Conservation (phyloP, 2,329 filamentous ascomycete species). For the Colletotrichum truncatum region DNA sequence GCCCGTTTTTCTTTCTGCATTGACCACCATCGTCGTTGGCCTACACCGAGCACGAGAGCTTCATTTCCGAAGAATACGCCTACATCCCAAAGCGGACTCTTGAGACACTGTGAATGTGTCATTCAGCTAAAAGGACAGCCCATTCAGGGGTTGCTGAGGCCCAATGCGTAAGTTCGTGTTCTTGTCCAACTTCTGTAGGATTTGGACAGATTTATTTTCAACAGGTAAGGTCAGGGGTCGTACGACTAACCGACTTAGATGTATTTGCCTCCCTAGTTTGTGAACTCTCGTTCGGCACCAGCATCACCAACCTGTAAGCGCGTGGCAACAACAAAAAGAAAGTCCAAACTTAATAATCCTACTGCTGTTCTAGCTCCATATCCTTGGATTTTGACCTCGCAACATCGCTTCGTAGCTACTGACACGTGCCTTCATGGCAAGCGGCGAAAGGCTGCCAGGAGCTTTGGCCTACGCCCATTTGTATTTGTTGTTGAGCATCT, state of each 20-base stretch:
- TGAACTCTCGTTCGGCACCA: background rate
- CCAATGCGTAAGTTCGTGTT: background rate
- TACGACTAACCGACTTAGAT: background rate
- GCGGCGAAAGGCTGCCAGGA: too few relatives aligned
- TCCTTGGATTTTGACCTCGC: background rate
- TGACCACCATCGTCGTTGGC: constrained; percentile 5
- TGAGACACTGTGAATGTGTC: constrained; percentile 17
- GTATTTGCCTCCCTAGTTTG: background rate
- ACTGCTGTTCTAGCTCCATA: background rate
- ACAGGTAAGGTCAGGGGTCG: background rate
- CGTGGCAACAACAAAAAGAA: background rate
- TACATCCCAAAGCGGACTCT: constrained; percentile 7
- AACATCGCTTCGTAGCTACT: too few relatives aligned
- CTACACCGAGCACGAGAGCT: background rate
- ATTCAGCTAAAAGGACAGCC: background rate
- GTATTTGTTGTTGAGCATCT: too few relatives aligned
- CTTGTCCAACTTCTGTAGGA: background rate
- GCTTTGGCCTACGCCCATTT: too few relatives aligned
- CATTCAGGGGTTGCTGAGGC: background rate
- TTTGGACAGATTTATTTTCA: constrained; percentile 1
- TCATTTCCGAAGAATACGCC: constrained; percentile 24
- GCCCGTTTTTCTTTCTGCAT: background rate
- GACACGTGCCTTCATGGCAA: too few relatives aligned
- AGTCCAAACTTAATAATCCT: background rate
- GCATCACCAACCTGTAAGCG: background rate